These are phyloP conservation scores for Bipolaris oryzae DNA, from an alignment of 2,329 filamentous ascomycete species.

Conservation along the genomic window DNA sequence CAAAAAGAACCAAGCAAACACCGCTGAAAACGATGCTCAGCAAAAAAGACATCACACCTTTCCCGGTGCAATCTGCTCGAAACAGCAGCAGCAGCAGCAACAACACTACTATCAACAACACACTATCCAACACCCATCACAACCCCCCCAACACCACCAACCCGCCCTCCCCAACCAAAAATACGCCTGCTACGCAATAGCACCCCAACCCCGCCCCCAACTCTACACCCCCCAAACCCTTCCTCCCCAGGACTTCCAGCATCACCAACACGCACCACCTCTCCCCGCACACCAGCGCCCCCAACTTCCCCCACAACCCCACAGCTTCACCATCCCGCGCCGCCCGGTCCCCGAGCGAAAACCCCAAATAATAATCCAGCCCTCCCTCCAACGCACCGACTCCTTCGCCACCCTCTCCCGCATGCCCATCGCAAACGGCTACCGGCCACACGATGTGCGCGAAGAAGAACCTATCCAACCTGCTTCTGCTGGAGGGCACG, in stretches of 20 bases:
- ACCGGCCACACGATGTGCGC: conserved; percentile 23
- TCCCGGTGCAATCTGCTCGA: conserved; percentile 31
- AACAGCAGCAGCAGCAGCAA: conserved; percentile 7
- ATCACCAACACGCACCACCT: conserved; percentile 18
- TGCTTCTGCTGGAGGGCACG: conserved; percentile 26
- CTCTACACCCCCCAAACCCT: conserved; percentile 8
- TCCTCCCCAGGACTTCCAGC: conserved; percentile 11
- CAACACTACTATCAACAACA: no score
- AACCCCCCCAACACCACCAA: conserved; percentile 14
- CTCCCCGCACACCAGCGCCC: conserved; percentile 24
- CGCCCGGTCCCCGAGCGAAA: conserved; percentile 34
- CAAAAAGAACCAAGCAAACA: conserved; percentile 43
- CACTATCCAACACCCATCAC: conserved; percentile 17
- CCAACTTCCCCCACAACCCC: conserved; percentile 24
- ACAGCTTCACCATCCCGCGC: conserved; percentile 36
- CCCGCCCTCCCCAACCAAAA: conserved; percentile 30
- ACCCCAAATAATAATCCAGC: conserved; percentile 36
- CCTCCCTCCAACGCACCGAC: conserved; percentile 38
- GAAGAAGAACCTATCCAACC: conserved; percentile 6
- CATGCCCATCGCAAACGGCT: conserved; percentile 46
- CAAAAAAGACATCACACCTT: conserved; percentile 37
- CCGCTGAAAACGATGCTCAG: conserved; percentile 33
- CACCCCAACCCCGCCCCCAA: conserved; percentile 8
- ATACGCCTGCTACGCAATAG: conserved; percentile 31
- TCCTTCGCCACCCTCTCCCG: conserved; percentile 43